Evolutionary conservation across 352 stramenopile species (phyloP), one percentile per base, ranked within the genome.

Genomic region (Pythium phragmitis): DNA sequence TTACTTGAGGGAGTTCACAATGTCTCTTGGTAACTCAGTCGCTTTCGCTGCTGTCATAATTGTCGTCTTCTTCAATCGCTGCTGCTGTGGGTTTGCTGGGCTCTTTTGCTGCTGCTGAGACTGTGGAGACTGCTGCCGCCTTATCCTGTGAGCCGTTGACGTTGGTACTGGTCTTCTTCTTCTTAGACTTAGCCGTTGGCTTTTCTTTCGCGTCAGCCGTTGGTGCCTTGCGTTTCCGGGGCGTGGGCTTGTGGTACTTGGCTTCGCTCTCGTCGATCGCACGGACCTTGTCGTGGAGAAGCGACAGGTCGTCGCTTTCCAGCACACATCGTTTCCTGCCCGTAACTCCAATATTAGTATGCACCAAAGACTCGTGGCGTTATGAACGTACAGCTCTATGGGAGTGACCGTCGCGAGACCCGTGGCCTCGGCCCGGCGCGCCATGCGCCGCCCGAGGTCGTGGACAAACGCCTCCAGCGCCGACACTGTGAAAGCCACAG

Each of bases 21-120:
- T 39, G 21, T 51, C 7, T 36, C 9, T 52, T 33, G 19, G 14
- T 8, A n/a, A 36, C 12, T 64, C 53, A 71, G 9, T 91, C 82
- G 55, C 80, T 88, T 17, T 90, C 83, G 55, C 83, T 92, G 53
- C 85, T 81, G 47, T 92, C 83, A 51, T 92, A 91, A 60, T 89
- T 62, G 28, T 88, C 80, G 57, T 92, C 83, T 49, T 92, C 80
- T 28, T 85, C 73, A 49, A 92, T 81, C 14, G 68, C 46, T 46
- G 81, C 43, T 34, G 51, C 46, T 37, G 51, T 3, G 19, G 33
- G 7, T 46, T 14, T 52, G 21, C 1, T 34, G 34, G 2, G 13
- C 4, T 47, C 19, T 54, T 12, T 30, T 23, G 23, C 8, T 17
- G 39, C n/a, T n/a, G 37, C 34, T 41, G 17, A 17, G 39, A 46